These are phyloP conservation scores for Dovyalis caffra DNA, from an alignment of 345 rosid genomes.

Conservation along the genomic window DNA sequence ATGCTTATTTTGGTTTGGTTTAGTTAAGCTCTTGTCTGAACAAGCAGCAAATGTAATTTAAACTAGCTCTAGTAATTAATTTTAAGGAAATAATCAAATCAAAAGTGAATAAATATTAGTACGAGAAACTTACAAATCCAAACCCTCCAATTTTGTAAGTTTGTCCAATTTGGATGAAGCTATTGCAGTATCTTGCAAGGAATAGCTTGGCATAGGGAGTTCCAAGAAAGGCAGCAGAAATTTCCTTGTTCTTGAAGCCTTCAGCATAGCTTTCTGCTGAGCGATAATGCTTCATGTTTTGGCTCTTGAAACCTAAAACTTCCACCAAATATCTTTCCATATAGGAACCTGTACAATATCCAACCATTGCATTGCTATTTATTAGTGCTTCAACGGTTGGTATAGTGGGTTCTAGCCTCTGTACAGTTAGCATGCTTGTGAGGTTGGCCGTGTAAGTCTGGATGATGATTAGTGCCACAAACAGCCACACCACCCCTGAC, in stretches of 20 bases:
- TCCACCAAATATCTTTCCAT: conserved; percentile 10
- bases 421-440: conserved; percentile 23
- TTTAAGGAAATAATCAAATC: not conserved
- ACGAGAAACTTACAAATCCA: conserved; percentile 16
- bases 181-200: conserved; percentile 17
- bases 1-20: too few species aligned
- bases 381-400: conserved; percentile 12
- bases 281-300: not conserved
- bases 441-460: conserved; percentile 29
- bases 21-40: too few species aligned
- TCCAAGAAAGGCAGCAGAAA: conserved; percentile 25
- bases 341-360: conserved; percentile 9
- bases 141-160: conserved; percentile 18
- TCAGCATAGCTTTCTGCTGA: not conserved
- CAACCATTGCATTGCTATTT: conserved; percentile 13
- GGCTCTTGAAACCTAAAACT: not conserved
- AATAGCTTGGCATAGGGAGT: conserved; percentile 22
- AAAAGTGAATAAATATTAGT: not conserved
- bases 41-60: too few species aligned
- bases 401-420: not conserved
- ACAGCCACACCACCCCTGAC: conserved; percentile 27
- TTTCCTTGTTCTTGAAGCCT: conserved; percentile 4
- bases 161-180: conserved; percentile 7
- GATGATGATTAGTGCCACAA: conserved; percentile 18
- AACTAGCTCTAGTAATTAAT: too few species aligned